Evolutionary conservation across 2,329 filamentous ascomycete species (phyloP), one percentile per base, ranked within the genome.

Genomic region (Diaporthe sp.): DNA sequence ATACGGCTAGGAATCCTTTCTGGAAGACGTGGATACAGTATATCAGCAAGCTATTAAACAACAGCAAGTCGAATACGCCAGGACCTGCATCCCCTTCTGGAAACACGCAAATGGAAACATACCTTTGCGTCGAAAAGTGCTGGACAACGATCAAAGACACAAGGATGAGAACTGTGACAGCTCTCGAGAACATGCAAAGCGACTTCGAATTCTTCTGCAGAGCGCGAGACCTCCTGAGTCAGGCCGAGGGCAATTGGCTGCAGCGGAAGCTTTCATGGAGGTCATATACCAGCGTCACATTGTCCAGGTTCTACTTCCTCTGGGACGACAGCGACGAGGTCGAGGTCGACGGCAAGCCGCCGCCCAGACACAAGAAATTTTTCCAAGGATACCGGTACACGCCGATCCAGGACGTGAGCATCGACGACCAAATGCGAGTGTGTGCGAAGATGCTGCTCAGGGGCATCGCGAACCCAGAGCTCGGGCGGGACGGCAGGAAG

Each of bases 351-450:
- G 1, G 10, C 49, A 51, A 25, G 3, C 4, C 49, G 1, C 49
- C 22, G 1, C 22, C 10, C 15, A 25, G 3, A 49, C 1, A 22
- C 49, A 51, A 51, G 1, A 25, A n/a, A 3, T 1, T 25, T 6
- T 4, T n/a, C 10, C 22, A 12, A 2, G 22, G 22, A 51, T 51
- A 51, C n/a, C 9, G 1, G 3, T 25, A 51, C 3, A 25, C 9
- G 0, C 9, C 49, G 8, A 25, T 25, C 1, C 49, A 6, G 22
- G 49, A 13, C 49, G 0, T 51, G 3, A 6, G 49, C 2, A n/a
- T 51, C 3, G 49, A 51, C 0, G 3, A 0, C 9, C 22, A 51
- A 6, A 13, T 51, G 22, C n/a, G 49, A 0, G 1, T 51, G 0
- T 51, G 49, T 13, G 49, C 49, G 1, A 51, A 1, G 47, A 49